A percentile compares a stretch with the other conserved stretches of the same genome.
Conservation (phyloP, 2,329 filamentous ascomycete genomes). For the Fusarium clavum region DNA sequence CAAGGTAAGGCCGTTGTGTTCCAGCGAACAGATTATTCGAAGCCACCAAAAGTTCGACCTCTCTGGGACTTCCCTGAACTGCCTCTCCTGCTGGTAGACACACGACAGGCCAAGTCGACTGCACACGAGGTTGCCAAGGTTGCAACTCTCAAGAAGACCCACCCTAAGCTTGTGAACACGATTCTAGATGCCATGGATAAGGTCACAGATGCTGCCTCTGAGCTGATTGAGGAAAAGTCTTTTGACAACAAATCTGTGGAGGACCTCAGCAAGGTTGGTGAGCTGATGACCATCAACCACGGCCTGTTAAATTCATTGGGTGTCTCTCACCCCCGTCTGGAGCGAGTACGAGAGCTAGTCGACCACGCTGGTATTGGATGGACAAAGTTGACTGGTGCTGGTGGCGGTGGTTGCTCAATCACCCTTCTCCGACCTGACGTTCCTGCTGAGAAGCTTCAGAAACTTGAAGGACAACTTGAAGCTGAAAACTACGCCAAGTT, state of each 20-base stretch:
- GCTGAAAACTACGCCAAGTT: conserved; percentile 85
- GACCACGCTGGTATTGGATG: conserved; percentile 91
- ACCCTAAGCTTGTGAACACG: conserved; percentile 81
- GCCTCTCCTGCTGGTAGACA: conserved; percentile 90
- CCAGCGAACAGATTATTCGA: conserved; percentile 80
- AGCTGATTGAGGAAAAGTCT: conserved; percentile 67
- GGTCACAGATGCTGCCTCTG: conserved; percentile 68
- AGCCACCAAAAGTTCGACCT: conserved; percentile 80
- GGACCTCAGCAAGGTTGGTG: conserved; percentile 79
- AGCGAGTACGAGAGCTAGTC: conserved; percentile 89
- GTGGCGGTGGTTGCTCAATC: conserved; percentile 95
- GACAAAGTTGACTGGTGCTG: conserved; percentile 97
- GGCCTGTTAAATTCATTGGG: conserved; percentile 90
- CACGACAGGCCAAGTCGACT: conserved; percentile 87
- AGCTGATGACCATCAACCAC: conserved; percentile 94
- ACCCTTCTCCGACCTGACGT: conserved; percentile 81
- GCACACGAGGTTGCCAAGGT: conserved; percentile 89
- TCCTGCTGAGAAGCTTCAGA: conserved; percentile 65
- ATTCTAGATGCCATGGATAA: conserved; percentile 89
- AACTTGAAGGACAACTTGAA: conserved; percentile 73
- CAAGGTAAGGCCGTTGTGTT: conserved; percentile 96
- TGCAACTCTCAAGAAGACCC: conserved; percentile 72
- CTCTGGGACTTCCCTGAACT: conserved; percentile 92
- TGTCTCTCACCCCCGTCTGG: conserved; percentile 92
- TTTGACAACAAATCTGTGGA: conserved; percentile 75